Evolutionary conservation across 2,329 filamentous ascomycete genomes (phyloP).

Genomic region (Tolypocladium amazonense): DNA sequence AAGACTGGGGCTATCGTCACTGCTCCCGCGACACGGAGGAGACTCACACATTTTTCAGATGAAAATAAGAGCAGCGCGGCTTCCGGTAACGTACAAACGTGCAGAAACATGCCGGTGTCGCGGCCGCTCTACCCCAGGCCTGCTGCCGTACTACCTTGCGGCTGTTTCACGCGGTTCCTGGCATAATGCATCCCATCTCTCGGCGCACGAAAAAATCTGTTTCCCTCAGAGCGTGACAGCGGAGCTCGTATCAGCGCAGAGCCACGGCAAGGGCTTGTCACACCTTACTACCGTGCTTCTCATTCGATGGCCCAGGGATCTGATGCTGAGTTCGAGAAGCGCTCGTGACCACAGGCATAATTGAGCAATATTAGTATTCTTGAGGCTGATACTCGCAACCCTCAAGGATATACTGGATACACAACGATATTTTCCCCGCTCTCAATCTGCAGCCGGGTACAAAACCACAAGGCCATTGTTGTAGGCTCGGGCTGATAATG

Average conservation of each 20-base stretch:
- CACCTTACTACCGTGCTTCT: neutral
- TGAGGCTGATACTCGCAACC: neutral
- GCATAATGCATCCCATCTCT: conserved; percentile 1
- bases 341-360: neutral
- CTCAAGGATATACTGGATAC: neutral
- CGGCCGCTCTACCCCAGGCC: conserved; percentile 2
- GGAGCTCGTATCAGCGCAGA: neutral
- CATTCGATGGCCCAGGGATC: neutral
- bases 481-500: neutral
- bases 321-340: neutral
- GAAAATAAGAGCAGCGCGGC: neutral
- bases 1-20: neutral
- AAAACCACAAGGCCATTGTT: neutral
- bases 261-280: neutral
- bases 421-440: neutral
- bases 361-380: neutral
- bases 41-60: neutral
- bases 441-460: neutral
- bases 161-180: conserved; percentile 5
- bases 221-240: neutral
- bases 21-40: neutral
- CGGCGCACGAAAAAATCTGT: neutral
- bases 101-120: neutral
- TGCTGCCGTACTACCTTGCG: conserved; percentile 2
- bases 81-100: neutral